Conservation (phyloP, 2,329 filamentous ascomycete genomes). For the Pseudocercospora crystallina region DNA sequence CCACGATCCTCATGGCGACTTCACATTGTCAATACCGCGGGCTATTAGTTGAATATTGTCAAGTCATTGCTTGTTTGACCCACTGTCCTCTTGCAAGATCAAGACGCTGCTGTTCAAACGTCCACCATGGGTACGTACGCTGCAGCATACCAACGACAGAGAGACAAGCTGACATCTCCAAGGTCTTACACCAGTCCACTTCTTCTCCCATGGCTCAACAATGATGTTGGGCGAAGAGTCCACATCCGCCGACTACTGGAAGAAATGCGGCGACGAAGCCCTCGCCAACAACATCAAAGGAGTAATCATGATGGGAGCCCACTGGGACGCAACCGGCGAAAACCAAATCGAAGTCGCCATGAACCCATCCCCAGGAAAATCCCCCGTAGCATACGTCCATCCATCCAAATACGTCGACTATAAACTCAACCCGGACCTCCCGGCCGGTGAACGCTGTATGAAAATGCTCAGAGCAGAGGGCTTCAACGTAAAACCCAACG, state of each 20-base stretch:
- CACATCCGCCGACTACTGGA: conserved; percentile 64
- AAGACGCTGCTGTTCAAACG: too few species aligned
- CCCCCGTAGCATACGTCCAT: conserved; percentile 65
- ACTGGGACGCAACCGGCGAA: conserved; percentile 62
- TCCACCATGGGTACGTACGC: conserved; percentile 3
- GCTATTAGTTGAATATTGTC: too few species aligned
- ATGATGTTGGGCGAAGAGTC: conserved; percentile 70
- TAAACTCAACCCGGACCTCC: conserved; percentile 60
- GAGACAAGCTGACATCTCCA: background rate
- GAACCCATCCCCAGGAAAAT: conserved; percentile 61
- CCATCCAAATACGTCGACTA: conserved; percentile 65
- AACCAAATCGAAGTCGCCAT: conserved; percentile 58
- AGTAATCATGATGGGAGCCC: conserved; percentile 68
- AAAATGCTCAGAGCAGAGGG: conserved; percentile 52
- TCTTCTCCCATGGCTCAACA: conserved; percentile 70
- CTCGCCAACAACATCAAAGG: conserved; percentile 60
- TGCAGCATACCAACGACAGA: background rate
- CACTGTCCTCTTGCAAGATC: too few species aligned
- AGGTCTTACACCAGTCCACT: conserved; percentile 57
- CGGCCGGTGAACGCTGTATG: conserved; percentile 52
- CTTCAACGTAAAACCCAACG: conserved; percentile 55
- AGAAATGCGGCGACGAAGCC: conserved; percentile 63
- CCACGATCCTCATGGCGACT: too few species aligned
- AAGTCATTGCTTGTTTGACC: too few species aligned
- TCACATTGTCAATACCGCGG: too few species aligned